phyloP scores from a whole-genome alignment of 1,139 yeast species.

The Saccharomyces hybrid region DNA sequence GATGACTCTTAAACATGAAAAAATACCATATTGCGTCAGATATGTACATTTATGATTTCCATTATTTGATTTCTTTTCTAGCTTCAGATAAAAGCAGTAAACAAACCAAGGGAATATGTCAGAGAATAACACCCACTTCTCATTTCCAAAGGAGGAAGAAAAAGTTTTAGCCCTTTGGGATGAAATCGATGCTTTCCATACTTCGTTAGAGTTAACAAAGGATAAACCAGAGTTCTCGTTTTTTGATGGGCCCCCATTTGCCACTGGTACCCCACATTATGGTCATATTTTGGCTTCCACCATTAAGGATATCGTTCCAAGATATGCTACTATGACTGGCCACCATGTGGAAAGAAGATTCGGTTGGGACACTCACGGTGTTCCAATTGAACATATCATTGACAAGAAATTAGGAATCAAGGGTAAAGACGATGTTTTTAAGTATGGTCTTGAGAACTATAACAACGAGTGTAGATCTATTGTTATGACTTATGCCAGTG shows the following conservation, averaged over 20 bases:
- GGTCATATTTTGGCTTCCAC: conserved; percentile 97
- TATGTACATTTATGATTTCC: no score
- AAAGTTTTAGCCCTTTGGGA: conserved; percentile 75
- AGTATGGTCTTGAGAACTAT: conserved; percentile 87
- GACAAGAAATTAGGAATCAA: conserved; percentile 94
- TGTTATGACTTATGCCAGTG: conserved; percentile 94
- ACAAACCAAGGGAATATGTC: conserved; percentile 18
- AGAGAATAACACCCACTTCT: conserved; percentile 30
- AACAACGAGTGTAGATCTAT: conserved; percentile 91
- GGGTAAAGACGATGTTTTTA: conserved; percentile 89
- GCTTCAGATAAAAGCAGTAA: neutral
- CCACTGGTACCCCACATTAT: conserved; percentile 98
- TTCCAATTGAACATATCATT: conserved; percentile 96
- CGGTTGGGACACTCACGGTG: conserved; percentile 99
- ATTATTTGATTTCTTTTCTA: neutral
- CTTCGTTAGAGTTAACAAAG: conserved; percentile 73
- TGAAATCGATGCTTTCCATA: conserved; percentile 86
- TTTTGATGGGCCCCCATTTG: conserved; percentile 99
- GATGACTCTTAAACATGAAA: neutral
- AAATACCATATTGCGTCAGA: neutral
- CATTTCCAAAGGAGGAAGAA: conserved; percentile 85
- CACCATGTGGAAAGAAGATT: conserved; percentile 93
- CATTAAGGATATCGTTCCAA: conserved; percentile 92
- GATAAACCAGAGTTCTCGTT: conserved; percentile 85
- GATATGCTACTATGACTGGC: conserved; percentile 97